Base-by-base conservation (phyloP, 345 rosid genomes). In the Euphorbia pulcherrima region DNA sequence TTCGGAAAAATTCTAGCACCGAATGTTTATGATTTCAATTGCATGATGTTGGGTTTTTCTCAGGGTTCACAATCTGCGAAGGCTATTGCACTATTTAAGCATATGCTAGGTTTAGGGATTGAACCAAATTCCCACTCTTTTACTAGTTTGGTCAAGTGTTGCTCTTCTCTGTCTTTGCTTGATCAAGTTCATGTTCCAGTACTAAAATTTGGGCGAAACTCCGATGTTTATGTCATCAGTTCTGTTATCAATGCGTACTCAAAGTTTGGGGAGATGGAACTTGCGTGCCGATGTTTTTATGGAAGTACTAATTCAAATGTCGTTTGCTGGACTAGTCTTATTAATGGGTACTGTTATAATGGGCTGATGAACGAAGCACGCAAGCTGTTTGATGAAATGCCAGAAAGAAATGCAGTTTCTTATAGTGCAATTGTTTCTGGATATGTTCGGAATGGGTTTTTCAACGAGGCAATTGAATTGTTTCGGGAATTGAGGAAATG, bases 341-440 rank as follows among this genome's bases (percentile, higher is more conserved):
- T 75, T 1, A 62, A 54, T 20, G 82, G 79, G 59, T 75, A 63
- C 33, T 59, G 73, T 1, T 0, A 12, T 50, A 66, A 60, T 54
- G 77, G 79, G 27, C 28, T 74, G 21, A 41, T 75, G 1, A 39
- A 23, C 1, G 82, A 75, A 60, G 84, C 73, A 3, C 62, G 80
- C 7, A 18, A 73, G 3, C 2, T 69, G 58, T 81, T 81, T 17
- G 82, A 81, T 69, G 57, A 4, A 61, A 70, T 75, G 68, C 78
- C 74, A 0, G 66, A 65, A 50, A 78, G 65, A 64, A 75, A 72
- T 60, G 74, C 59, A 27, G 71, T 78, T 64, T 72, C 82, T 60
- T 75, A 50, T 40, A 59, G 79, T 63, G 82, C 82, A 24, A 75
- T 78, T 68, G 40, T 75, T 37, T 78, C 82, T 62, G 82, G 82